phyloP scores from a whole-genome alignment of 495 filamentous ascomycete species.

The Friedmanniomyces simplex region DNA sequence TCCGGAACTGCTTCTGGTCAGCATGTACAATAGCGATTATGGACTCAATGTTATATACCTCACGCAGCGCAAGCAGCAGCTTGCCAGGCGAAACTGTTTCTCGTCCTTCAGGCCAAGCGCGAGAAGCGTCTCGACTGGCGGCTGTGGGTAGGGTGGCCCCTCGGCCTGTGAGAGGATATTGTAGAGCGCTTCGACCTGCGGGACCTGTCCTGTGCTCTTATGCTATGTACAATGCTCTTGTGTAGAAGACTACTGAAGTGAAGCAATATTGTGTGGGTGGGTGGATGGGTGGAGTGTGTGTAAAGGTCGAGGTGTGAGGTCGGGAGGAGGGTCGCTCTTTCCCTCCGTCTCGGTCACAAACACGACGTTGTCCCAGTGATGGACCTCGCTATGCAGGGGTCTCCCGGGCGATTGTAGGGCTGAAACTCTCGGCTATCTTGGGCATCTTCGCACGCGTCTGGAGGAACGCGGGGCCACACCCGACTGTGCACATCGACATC shows the following conservation, averaged over 20 bases:
- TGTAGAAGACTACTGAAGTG: background rate
- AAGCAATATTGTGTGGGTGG: no score
- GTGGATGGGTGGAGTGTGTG: no score
- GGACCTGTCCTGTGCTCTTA: background rate
- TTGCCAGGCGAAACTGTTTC: constrained; percentile 42
- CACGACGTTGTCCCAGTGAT: no score
- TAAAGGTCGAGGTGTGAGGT: no score
- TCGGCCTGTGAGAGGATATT: background rate
- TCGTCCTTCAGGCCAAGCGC: constrained; percentile 11
- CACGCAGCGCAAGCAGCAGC: constrained; percentile 67
- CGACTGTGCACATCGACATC: no score
- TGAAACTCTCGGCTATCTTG: no score
- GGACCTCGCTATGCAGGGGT: no score
- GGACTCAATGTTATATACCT: constrained; percentile 40
- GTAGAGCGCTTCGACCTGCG: background rate
- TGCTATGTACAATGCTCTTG: constrained; percentile 12
- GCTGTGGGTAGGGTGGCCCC: background rate
- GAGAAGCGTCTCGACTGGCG: background rate
- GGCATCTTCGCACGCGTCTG: no score
- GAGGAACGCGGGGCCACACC: no score
- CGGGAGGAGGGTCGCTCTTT: no score
- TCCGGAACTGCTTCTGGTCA: constrained; percentile 1
- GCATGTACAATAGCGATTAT: background rate
- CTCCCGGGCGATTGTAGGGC: no score
- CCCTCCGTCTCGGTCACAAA: no score